These are phyloP conservation scores for Xylaria sp. DNA, from an alignment of 2,329 filamentous ascomycete species.

Conservation along the genomic window DNA sequence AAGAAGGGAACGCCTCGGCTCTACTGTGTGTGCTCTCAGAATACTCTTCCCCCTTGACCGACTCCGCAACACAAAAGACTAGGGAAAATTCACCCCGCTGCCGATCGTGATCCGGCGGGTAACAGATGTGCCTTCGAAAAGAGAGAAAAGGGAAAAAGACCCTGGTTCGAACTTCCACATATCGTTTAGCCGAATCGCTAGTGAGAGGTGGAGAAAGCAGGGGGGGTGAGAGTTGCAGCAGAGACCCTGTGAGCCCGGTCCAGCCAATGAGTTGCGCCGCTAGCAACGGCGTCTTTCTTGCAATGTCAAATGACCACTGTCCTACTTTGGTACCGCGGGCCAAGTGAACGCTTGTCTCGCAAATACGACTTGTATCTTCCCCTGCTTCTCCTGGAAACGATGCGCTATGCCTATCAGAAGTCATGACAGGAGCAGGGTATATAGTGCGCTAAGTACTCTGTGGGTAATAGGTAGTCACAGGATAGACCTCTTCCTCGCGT, in stretches of 20 bases:
- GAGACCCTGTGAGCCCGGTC: constrained; percentile 26
- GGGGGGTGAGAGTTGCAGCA: constrained; percentile 14
- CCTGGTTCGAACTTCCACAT: constrained; percentile 30
- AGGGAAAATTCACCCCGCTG: constrained; percentile 19
- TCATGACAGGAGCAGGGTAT: background rate
- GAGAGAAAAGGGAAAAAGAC: constrained; percentile 7
- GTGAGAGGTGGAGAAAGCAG: constrained; percentile 26
- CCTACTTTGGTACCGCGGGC: constrained; percentile 28
- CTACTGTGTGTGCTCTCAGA: background rate
- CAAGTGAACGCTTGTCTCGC: constrained; percentile 31
- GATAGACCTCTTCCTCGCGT: constrained; percentile 11
- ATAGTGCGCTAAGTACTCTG: background rate
- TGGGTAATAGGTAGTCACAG: constrained; percentile 6
- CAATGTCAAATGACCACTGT: constrained; percentile 36
- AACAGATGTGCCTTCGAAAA: constrained; percentile 10
- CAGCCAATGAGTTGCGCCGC: constrained; percentile 32
- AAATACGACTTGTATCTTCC: constrained; percentile 25
- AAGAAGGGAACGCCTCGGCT: background rate
- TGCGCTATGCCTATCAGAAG: background rate
- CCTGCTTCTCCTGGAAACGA: background rate
- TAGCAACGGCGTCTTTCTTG: constrained; percentile 30
- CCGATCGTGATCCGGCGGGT: constrained; percentile 23
- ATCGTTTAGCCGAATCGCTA: constrained; percentile 32
- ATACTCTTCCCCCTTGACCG: constrained; percentile 17
- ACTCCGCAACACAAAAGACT: constrained; percentile 24